Evolutionary conservation across 2,329 filamentous ascomycete genomes (phyloP), one percentile per base, ranked within the genome.

Genomic region (Grosmannia huntii): DNA sequence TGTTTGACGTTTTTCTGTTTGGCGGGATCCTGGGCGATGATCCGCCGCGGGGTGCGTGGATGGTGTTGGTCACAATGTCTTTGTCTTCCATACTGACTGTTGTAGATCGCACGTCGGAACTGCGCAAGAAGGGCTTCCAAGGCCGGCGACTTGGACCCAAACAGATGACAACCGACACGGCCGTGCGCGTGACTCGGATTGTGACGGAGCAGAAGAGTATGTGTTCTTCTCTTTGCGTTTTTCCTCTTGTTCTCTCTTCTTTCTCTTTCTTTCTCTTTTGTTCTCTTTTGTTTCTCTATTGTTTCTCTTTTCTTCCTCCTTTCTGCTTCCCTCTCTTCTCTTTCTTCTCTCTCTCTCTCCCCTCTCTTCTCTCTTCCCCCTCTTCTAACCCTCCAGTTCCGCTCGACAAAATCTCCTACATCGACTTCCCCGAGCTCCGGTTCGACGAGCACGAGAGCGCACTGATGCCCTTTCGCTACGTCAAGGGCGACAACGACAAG

Each of bases 91-190:
- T 1, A 1, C 31, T 33, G 31, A 33, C 5, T 10, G 2, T 33
- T 4, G 31, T 59, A 95, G 92, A 97, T 72, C 86, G 94, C 62
- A 99, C 94, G 5, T 92, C 89, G n/a, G 94, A 99, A 71, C 76
- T 99, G 65, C 84, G 94, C 56, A 90, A 89, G 72, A 96, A 97
- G 70, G 94, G 94, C 3, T 99, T 95, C 66, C 78, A 85, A 59
- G 90, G 92, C 59, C 84, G 94, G 57, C 81, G 94, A 59, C 77
- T 99, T 33, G 94, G 94, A 0, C 89, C 92, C 9, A 86, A 91
- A 65, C 94, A 99, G 72, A 96, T 99, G 92, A 97, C 94, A 3
- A 99, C 94, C 5, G 94, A 99, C 70, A 99, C 94, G 23, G 94
- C 94, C 5, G 94, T 96, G 55, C 82, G 94, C 64, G 92, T 96